Conservation (phyloP, 139 green algal genomes). For the Marvania coccoides region DNA sequence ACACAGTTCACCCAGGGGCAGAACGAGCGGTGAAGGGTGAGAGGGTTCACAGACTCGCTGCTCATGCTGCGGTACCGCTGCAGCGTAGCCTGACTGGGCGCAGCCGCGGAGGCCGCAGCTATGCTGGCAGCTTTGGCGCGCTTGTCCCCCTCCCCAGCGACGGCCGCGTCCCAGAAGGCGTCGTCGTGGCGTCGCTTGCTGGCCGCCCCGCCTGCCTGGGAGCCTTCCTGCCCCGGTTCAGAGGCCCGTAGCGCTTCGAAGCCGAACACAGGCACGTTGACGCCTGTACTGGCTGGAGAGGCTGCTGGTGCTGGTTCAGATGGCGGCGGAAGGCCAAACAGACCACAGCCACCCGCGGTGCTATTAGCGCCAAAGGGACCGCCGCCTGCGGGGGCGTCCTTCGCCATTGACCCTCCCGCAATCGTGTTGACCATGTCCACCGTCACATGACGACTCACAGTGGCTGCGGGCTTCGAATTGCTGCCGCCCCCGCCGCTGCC, state of each 20-base stretch:
- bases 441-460: not conserved
- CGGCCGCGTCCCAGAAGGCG: conserved; percentile 4
- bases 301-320: not conserved
- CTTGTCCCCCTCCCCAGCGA: not conserved
- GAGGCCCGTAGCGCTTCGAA: conserved; percentile 6
- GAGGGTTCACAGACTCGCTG: conserved; percentile 5
- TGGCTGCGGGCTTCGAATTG: not conserved
- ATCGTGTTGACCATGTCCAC: conserved; percentile 10
- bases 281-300: not conserved
- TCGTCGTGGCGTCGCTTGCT: conserved; percentile 6
- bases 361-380: not conserved
- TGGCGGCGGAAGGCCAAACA: not conserved
- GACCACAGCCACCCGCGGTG: not conserved
- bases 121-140: not conserved
- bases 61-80: not conserved
- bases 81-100: not conserved
- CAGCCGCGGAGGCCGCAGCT: not conserved
- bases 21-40: conserved; percentile 23
- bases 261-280: conserved; percentile 10
- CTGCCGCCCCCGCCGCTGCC: not conserved
- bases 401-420: conserved; percentile 1
- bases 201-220: not conserved
- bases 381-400: not conserved
- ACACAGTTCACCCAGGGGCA: conserved; percentile 32
- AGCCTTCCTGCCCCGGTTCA: not conserved